A percentile compares a stretch with the other conserved stretches of the same genome.
phyloP scores from a whole-genome alignment of 2,329 filamentous ascomycete species.

The Ascochyta viciae-villosae region DNA sequence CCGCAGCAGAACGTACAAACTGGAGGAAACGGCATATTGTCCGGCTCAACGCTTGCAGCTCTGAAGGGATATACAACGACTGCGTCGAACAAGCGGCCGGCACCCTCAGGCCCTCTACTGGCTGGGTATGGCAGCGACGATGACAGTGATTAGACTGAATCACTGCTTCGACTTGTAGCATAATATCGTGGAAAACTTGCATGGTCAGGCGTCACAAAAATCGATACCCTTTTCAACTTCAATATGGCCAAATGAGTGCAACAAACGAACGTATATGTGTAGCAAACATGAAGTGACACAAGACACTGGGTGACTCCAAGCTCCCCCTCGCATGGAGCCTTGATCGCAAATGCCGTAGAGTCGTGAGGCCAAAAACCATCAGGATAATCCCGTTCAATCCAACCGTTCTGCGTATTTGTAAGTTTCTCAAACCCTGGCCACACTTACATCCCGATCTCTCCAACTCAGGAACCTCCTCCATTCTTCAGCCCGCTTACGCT shows the following conservation, averaged over 20 bases:
- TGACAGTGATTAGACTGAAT: slow-evolving; percentile 65
- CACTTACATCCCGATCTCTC: slow-evolving; percentile 20
- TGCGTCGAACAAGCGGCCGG: slow-evolving; percentile 59
- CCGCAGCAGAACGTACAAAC: slow-evolving; percentile 33
- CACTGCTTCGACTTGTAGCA: background rate
- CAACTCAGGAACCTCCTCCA: slow-evolving; percentile 9
- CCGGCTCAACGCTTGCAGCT: slow-evolving; percentile 80
- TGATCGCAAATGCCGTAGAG: background rate
- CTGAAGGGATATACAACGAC: slow-evolving; percentile 62
- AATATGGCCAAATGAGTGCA: background rate
- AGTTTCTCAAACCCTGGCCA: slow-evolving; percentile 8
- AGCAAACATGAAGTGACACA: background rate
- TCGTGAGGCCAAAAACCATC: background rate
- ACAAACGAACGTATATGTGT: background rate
- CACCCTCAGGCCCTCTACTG: slow-evolving; percentile 66
- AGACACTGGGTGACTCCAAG: background rate
- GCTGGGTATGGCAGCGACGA: slow-evolving; percentile 92
- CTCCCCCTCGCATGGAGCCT: background rate
- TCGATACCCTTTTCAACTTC: slow-evolving; percentile 20
- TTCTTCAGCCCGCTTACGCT: background rate
- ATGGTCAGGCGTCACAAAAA: slow-evolving; percentile 18
- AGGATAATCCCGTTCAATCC: too few relatives aligned
- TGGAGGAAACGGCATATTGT: slow-evolving; percentile 73
- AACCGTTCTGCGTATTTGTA: background rate
- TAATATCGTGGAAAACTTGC: slow-evolving; percentile 2